Evolutionary conservation across 768 basidiomycete genomes (phyloP).

Genomic region (Collybia sordida): DNA sequence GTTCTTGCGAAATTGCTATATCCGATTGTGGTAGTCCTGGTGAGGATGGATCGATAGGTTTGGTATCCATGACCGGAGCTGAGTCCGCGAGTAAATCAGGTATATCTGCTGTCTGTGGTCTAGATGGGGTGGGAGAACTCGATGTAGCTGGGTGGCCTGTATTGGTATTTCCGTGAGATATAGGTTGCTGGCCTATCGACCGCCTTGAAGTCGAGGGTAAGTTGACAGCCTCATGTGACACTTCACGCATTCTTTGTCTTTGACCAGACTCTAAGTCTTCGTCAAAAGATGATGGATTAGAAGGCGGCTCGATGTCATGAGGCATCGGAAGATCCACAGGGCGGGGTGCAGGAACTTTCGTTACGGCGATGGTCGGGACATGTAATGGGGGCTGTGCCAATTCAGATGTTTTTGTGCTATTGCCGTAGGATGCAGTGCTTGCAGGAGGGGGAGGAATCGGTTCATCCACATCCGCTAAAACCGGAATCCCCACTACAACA

Average conservation of each 20-base stretch:
- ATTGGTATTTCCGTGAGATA: neutral
- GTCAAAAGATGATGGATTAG: slow-evolving; percentile 41
- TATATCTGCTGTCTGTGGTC: slow-evolving; percentile 23
- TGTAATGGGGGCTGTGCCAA: slow-evolving; percentile 15
- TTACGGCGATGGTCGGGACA: slow-evolving; percentile 60
- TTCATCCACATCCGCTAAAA: slow-evolving; percentile 44
- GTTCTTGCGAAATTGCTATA: slow-evolving; percentile 6
- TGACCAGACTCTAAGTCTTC: slow-evolving; percentile 53
- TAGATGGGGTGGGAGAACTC: slow-evolving; percentile 3
- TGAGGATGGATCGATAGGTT: slow-evolving; percentile 35
- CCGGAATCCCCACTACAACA: slow-evolving; percentile 62
- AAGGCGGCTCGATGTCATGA: slow-evolving; percentile 53
- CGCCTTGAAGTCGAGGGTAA: slow-evolving; percentile 17
- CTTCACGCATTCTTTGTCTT: slow-evolving; percentile 36
- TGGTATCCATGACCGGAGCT: slow-evolving; percentile 31
- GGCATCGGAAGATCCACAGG: slow-evolving; percentile 71
- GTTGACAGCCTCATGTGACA: slow-evolving; percentile 18
- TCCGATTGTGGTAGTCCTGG: slow-evolving; percentile 7
- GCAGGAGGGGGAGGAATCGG: slow-evolving; percentile 31
- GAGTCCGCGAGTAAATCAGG: slow-evolving; percentile 53
- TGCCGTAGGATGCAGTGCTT: slow-evolving; percentile 13
- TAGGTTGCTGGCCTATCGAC: slow-evolving; percentile 7
- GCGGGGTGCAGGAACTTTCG: slow-evolving; percentile 68
- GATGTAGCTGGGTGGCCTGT: neutral
- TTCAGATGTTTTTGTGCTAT: slow-evolving; percentile 11